Evolutionary conservation across 352 stramenopile genomes (phyloP).

Genomic region (Peronosclerospora sorghi): DNA sequence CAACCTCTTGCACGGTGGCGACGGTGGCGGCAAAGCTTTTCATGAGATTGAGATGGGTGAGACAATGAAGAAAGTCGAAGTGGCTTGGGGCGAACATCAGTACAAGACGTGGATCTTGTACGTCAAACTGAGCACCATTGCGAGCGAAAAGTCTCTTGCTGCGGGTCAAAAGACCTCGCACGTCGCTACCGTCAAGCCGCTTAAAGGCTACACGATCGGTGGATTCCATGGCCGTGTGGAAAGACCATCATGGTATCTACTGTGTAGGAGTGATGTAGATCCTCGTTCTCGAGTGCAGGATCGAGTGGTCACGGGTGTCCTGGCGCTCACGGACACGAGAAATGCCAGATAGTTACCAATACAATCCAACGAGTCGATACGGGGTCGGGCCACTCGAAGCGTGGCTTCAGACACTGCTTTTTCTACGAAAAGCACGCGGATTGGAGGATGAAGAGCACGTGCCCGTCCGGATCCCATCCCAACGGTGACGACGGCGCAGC

Average conservation of each 20-base stretch:
- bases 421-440: conserved; percentile 20
- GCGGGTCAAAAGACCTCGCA: conserved; percentile 12
- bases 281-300: conserved; percentile 3
- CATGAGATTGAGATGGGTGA: conserved; percentile 9
- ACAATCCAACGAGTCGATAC: conserved; percentile 20
- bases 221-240: conserved; percentile 16
- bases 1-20: conserved; percentile 13
- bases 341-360: conserved; percentile 11
- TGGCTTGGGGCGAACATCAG: conserved; percentile 19
- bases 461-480: conserved; percentile 30
- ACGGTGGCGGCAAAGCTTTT: conserved; percentile 7
- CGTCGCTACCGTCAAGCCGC: conserved; percentile 2
- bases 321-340: conserved; percentile 3
- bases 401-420: conserved; percentile 6
- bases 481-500: conserved; percentile 33
- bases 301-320: conserved; percentile 9
- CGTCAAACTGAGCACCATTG: conserved; percentile 3
- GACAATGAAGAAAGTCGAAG: conserved; percentile 7
- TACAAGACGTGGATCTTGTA: conserved; percentile 20
- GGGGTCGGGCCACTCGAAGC: conserved; percentile 24
- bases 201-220: conserved; percentile 8
- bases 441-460: no score
- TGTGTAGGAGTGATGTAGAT: conserved; percentile 14
- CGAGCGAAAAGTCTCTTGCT: conserved; percentile 4
- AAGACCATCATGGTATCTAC: conserved; percentile 4